Base-by-base conservation (phyloP, 164 flowering plant species). In the Nelumbo lutea region DNA sequence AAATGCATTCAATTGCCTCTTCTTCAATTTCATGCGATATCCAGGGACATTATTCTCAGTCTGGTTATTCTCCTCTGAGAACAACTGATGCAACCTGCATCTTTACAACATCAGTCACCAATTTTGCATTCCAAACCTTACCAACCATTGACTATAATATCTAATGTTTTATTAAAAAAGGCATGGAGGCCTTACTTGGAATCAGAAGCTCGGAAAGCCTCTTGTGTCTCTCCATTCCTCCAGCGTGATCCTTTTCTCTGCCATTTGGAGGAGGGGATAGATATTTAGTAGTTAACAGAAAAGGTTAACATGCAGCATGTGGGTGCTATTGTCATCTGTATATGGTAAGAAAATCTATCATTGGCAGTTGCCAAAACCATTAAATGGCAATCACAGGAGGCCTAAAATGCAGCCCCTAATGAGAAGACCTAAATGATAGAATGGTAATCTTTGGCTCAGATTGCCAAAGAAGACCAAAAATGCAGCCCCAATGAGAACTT, bases 171-270 rank as follows among this genome's bases (percentile, higher is more conserved):
- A 13, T 7, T 53, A 59, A 65, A 15, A 51, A 43, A 47, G 47
- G 70, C 75, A 41, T 10, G 62, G 41, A 70, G 53, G 42, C 15
- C 91, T 80, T 75, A 96, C 99, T 80, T 89, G 81, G 89, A 78
- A 84, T 89, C 87, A 45, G 97, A 83, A 73, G 88, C 56, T 39
- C 84, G 78, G 60, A 68, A 65, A 45, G 71, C 56, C 75, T 91
- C 92, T 60, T 87, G 86, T 7, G 87, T 87, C 68, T 79, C 92
- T 75, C 92, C 90, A 82, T 88, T 90, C 76, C 80, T 88, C 86
- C 81, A 78, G 48, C 83, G 89, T 46, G 83, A 66, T 70, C 86
- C 93, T 80, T 81, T 92, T 77, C 78, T 92, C 99, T 95, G 84
- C 76, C 27, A 27, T 27, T 27, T 27, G 27, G 27, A 6, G 75